Conservation (phyloP, 495 filamentous ascomycete species). For the Aspergillus asperescens region DNA sequence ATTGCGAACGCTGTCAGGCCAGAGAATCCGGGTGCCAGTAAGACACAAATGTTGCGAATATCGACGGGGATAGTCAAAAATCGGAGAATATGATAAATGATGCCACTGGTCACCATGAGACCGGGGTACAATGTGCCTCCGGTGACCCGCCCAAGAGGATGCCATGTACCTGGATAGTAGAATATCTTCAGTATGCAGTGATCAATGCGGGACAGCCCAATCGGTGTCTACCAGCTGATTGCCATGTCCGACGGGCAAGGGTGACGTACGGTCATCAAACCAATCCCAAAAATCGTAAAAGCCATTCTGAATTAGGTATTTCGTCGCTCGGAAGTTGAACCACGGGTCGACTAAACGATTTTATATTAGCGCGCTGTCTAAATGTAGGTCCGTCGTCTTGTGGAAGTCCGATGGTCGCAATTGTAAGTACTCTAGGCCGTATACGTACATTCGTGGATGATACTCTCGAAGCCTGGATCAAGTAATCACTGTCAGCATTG, state of each 20-base stretch:
- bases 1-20: conserved; percentile 90
- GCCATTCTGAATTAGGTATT: conserved; percentile 92
- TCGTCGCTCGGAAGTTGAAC: conserved; percentile 99
- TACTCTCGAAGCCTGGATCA: conserved; percentile 84
- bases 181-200: conserved; percentile 18
- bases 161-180: conserved; percentile 75
- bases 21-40: conserved; percentile 93
- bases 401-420: background rate
- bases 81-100: conserved; percentile 90
- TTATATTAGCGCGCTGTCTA: conserved; percentile 18
- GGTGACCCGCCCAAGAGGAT: conserved; percentile 96
- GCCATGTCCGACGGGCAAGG: background rate
- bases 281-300: conserved; percentile 99
- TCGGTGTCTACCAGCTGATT: conserved; percentile 5
- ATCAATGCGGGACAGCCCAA: conserved; percentile 5
- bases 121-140: conserved; percentile 98
- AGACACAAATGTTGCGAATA: conserved; percentile 97
- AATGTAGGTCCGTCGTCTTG: background rate
- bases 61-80: conserved; percentile 92
- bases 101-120: conserved; percentile 97
- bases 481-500: conserved; percentile 29
- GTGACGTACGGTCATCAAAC: conserved; percentile 89
- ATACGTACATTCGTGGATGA: conserved; percentile 96
- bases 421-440: background rate
- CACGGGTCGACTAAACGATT: conserved; percentile 83